These are phyloP conservation scores for Pyrus bretschneideri DNA, from an alignment of 306 rosid species.

Conservation along the genomic window DNA sequence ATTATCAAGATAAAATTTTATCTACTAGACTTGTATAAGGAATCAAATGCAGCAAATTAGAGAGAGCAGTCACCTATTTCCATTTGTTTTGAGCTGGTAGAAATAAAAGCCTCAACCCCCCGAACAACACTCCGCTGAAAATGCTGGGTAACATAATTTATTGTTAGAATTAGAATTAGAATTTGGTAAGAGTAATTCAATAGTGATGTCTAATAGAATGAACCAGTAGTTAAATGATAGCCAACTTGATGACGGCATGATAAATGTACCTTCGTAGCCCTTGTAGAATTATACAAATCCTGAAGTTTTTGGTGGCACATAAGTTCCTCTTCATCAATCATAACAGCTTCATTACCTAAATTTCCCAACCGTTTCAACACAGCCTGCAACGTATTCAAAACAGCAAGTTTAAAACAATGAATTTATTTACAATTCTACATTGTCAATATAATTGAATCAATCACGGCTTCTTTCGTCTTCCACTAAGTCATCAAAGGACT, in stretches of 20 bases:
- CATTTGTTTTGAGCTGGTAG: conserved; percentile 77
- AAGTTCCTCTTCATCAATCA: conserved; percentile 67
- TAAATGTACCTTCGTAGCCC: conserved; percentile 61
- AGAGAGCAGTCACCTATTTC: conserved; percentile 53
- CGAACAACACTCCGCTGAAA: conserved; percentile 82
- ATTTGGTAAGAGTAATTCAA: background rate
- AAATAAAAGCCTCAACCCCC: conserved; percentile 60
- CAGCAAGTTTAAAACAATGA: background rate
- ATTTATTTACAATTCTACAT: too few relatives aligned
- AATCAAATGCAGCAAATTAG: conserved; percentile 16
- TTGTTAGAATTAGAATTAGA: conserved; percentile 23
- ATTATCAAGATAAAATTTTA: conserved; percentile 20
- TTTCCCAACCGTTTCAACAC: conserved; percentile 74
- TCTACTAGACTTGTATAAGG: conserved; percentile 9
- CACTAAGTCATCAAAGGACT: too few relatives aligned
- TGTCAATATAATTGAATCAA: too few relatives aligned
- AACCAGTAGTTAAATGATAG: background rate
- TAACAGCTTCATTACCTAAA: conserved; percentile 52
- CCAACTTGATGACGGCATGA: background rate
- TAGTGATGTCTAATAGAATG: background rate
- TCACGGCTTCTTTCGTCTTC: too few relatives aligned
- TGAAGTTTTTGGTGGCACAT: conserved; percentile 70
- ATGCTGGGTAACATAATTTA: conserved; percentile 40
- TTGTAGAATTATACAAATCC: conserved; percentile 67
- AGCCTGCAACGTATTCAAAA: conserved; percentile 48